phyloP scores from a whole-genome alignment of 2,329 filamentous ascomycete species.

The Scleromitrula shiraiana region DNA sequence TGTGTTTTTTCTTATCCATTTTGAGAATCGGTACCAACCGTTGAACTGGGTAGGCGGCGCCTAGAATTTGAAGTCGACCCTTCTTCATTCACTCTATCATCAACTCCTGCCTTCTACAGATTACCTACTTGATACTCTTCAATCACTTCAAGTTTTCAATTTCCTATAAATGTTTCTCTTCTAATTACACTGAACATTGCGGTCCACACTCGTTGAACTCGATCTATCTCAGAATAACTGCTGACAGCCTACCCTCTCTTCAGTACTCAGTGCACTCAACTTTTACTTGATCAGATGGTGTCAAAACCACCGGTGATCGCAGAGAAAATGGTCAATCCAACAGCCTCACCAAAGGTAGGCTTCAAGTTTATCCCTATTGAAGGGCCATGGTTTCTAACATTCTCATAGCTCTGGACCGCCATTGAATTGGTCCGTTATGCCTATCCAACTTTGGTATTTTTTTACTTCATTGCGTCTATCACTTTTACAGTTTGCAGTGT shows the following conservation, averaged over 20 bases:
- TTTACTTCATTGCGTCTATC: conserved; percentile 48
- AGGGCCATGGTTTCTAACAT: not conserved
- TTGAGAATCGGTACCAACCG: too few relatives aligned
- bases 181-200: too few relatives aligned
- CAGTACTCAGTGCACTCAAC: not conserved
- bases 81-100: too few relatives aligned
- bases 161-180: too few relatives aligned
- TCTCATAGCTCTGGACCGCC: conserved; percentile 13
- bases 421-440: conserved; percentile 43
- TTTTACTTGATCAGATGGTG: not conserved
- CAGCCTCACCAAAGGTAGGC: not conserved
- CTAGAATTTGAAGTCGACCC: too few relatives aligned
- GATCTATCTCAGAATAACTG: not conserved
- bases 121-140: too few relatives aligned
- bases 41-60: too few relatives aligned
- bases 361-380: not conserved
- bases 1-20: too few relatives aligned
- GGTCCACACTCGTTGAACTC: not conserved
- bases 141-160: too few relatives aligned
- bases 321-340: not conserved
- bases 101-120: too few relatives aligned
- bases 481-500: conserved; percentile 45
- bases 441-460: conserved; percentile 48
- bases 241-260: not conserved
- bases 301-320: not conserved